Evolutionary conservation across 1,284 basidiomycete genomes (phyloP).

Genomic region (Malassezia arunalokei): DNA sequence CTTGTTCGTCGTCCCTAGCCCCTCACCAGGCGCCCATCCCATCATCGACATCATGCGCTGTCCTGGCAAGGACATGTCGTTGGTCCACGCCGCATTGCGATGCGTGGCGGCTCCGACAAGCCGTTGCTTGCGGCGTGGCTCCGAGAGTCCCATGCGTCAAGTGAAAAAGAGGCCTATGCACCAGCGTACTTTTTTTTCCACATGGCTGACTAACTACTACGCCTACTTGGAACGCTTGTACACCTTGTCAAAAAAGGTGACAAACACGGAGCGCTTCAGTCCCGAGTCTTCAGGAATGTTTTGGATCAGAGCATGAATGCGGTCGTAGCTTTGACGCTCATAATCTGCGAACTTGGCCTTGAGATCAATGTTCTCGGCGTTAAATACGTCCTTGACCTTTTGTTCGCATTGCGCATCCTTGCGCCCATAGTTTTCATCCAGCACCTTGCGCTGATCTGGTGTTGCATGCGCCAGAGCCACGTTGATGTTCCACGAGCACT

Average conservation of each 20-base stretch:
- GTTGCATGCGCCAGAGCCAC: slow-evolving; percentile 63
- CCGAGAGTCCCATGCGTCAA: slow-evolving; percentile 35
- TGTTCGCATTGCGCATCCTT: slow-evolving; percentile 60
- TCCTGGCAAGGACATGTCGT: slow-evolving; percentile 37
- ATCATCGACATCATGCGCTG: slow-evolving; percentile 43
- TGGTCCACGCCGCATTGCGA: slow-evolving; percentile 37
- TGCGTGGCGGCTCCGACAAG: slow-evolving; percentile 35
- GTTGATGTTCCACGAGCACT: slow-evolving; percentile 95
- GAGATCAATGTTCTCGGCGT: slow-evolving; percentile 58
- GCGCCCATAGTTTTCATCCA: slow-evolving; percentile 70
- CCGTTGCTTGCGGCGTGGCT: slow-evolving; percentile 36
- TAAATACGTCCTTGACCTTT: slow-evolving; percentile 65
- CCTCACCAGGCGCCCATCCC: slow-evolving; percentile 41
- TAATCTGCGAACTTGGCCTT: slow-evolving; percentile 59
- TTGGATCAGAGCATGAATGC: slow-evolving; percentile 38
- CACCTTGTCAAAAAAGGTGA: slow-evolving; percentile 74
- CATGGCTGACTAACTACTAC: neutral
- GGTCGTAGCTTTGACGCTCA: slow-evolving; percentile 62
- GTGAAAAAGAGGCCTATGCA: neutral
- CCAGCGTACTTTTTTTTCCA: neutral
- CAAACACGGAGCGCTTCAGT: slow-evolving; percentile 69
- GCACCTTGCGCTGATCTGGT: slow-evolving; percentile 53
- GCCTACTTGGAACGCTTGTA: slow-evolving; percentile 55
- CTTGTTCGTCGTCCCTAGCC: slow-evolving; percentile 29
- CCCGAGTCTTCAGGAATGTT: slow-evolving; percentile 47